Evolutionary conservation across 2,329 filamentous ascomycete genomes (phyloP), one percentile per base, ranked within the genome.

Genomic region (Pseudopyricularia javanii): DNA sequence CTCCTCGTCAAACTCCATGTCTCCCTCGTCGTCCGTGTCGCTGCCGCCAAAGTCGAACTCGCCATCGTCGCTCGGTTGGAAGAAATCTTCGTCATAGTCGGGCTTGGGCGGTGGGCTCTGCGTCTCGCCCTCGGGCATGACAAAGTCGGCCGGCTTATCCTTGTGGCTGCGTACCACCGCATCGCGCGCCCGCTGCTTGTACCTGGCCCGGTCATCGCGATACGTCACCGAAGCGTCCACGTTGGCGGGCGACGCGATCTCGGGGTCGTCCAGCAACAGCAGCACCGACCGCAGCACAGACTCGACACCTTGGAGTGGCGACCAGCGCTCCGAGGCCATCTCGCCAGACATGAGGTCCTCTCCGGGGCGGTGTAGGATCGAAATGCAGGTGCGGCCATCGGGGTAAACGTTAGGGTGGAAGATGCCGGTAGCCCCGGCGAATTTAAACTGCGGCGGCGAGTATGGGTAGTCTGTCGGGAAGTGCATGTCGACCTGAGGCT

Each of bases 311-410:
- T 97, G 91, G 4, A 93, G 83, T 1, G 93, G 91, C 6, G 88
- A 90, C 91, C 91, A 98, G 54, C 91, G 86, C 70, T 97, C 93
- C 54, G 85, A 86, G 7, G 93, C 91, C 37, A 79, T 71, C 69
- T 97, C 91, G 56, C 93, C 93, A 0, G 91, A 95, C 75, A 91
- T 91, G 60, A 86, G 81, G 64, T 97, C 91, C 56, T 96, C 89
- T 59, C 93, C 93, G 0, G 93, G 90, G 17, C 82, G 79, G 68
- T 98, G 91, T 11, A 98, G 82, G 62, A 98, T 98, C 47, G 91
- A 96, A 66, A 98, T 97, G 74, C 93, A 97, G 47, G 97, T 79
- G 59, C 85, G 85, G 61, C 91, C 91, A 66, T 96, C 88, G 6
- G 82, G 71, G 71, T 97, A 97, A 63, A 98, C 84, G 67, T 98